Conservation (phyloP, 805 yeast species). For the Hyphopichia homilentoma region DNA sequence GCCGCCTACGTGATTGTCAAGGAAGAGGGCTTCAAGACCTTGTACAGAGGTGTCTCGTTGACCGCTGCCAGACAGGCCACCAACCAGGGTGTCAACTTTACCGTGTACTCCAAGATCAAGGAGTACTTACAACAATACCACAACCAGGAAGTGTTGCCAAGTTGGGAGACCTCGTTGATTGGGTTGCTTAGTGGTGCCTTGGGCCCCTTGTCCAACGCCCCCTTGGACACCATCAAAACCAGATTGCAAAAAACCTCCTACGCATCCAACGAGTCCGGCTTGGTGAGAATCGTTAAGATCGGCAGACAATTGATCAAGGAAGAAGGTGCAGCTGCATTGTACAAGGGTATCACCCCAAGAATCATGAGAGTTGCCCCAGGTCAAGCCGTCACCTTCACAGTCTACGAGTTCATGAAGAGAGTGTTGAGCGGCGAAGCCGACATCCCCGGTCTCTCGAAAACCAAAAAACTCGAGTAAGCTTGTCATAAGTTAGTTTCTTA, state of each 20-base stretch:
- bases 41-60: slow-evolving; percentile 91
- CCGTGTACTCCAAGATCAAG: slow-evolving; percentile 85
- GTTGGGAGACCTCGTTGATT: slow-evolving; percentile 90
- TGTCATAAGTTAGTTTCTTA: no score
- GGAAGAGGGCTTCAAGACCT: slow-evolving; percentile 87
- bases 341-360: slow-evolving; percentile 90
- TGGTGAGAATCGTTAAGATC: slow-evolving; percentile 76
- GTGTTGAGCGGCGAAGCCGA: slow-evolving; percentile 40
- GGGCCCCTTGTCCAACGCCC: slow-evolving; percentile 97
- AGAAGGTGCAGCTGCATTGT: slow-evolving; percentile 62
- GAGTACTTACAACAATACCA: slow-evolving; percentile 64
- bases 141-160: slow-evolving; percentile 60
- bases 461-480: slow-evolving; percentile 5
- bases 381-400: slow-evolving; percentile 97
- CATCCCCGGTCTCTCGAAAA: slow-evolving; percentile 5
- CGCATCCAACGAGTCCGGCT: slow-evolving; percentile 60
- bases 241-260: slow-evolving; percentile 90
- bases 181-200: slow-evolving; percentile 94
- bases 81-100: slow-evolving; percentile 97
- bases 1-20: slow-evolving; percentile 77
- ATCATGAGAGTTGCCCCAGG: slow-evolving; percentile 99
- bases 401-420: slow-evolving; percentile 82
- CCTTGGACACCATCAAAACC: slow-evolving; percentile 94
- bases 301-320: slow-evolving; percentile 77
- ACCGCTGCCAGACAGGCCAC: slow-evolving; percentile 98